Conservation (phyloP, 1,139 yeast genomes). For the Meyerozyma sp. region DNA sequence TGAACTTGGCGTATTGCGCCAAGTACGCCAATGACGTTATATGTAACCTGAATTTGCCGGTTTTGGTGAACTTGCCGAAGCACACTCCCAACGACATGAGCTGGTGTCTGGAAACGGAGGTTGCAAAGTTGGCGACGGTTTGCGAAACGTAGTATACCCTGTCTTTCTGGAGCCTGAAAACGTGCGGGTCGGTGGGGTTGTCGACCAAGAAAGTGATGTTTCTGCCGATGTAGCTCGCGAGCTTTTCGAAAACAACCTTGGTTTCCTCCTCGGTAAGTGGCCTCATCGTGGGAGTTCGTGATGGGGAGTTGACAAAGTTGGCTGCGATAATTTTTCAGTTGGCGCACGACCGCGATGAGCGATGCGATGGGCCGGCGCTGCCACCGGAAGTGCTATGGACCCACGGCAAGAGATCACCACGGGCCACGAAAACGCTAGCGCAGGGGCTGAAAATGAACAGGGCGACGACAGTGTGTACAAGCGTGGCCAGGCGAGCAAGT, state of each 20-base stretch:
- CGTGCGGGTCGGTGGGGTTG: conserved; percentile 86
- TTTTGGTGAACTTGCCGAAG: conserved; percentile 94
- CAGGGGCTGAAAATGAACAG: conserved; percentile 3
- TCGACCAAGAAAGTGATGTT: conserved; percentile 86
- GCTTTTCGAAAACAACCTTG: conserved; percentile 89
- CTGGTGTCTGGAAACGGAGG: conserved; percentile 82
- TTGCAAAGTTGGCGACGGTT: conserved; percentile 77
- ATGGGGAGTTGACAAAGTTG: not conserved
- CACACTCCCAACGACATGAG: conserved; percentile 92
- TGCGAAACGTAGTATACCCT: conserved; percentile 91
- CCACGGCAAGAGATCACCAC: not conserved
- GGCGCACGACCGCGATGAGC: conserved; percentile 1
- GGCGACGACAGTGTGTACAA: conserved; percentile 28
- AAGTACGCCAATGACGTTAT: conserved; percentile 83
- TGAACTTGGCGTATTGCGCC: conserved; percentile 85
- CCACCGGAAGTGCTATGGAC: not conserved
- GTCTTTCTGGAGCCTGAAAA: conserved; percentile 92
- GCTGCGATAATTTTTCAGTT: conserved; percentile 1
- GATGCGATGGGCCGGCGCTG: conserved; percentile 1
- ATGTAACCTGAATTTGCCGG: conserved; percentile 93
- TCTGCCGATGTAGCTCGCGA: conserved; percentile 94
- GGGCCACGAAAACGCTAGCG: not conserved
- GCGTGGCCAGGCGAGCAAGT: conserved; percentile 40
- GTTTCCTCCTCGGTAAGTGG: conserved; percentile 97
- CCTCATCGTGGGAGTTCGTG: conserved; percentile 52